Percentiles rank a stretch among this genome's conserved stretches.
phyloP scores from a whole-genome alignment of 106 monocot genomes.

The Apostasia ramifera region DNA sequence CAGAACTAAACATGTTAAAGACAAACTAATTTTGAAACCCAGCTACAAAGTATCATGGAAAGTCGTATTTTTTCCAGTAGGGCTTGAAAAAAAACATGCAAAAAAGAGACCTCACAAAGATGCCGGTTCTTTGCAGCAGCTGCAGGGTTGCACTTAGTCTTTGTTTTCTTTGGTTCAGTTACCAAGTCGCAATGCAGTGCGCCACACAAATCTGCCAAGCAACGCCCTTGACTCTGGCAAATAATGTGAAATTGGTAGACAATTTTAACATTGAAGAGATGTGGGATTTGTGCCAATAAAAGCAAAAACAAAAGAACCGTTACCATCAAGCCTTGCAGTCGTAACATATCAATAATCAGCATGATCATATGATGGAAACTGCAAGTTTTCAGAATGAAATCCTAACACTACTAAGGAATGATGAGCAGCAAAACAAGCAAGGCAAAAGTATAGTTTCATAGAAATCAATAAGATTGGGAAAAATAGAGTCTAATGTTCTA shows the following conservation, averaged over 20 bases:
- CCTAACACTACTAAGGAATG: too few relatives aligned
- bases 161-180: conserved; percentile 62
- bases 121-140: conserved; percentile 86
- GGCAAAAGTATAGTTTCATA: neutral
- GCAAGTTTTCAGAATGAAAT: too few relatives aligned
- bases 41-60: too few relatives aligned
- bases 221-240: conserved; percentile 69
- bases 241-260: conserved; percentile 3
- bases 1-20: too few relatives aligned
- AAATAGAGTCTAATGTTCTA: too few relatives aligned
- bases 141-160: conserved; percentile 87
- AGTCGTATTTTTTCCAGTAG: too few relatives aligned
- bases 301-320: neutral
- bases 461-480: neutral
- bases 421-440: neutral
- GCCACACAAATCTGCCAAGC: conserved; percentile 94
- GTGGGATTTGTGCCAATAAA: neutral
- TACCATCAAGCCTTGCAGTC: too few relatives aligned
- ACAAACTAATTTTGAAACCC: too few relatives aligned
- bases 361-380: too few relatives aligned
- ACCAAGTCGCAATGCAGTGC: conserved; percentile 84
- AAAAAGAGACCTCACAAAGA: conserved; percentile 71
- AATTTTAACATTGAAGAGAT: neutral
- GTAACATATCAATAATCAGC: too few relatives aligned
- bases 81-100: too few relatives aligned